Percentiles rank a stretch among this genome's conserved stretches.
These are phyloP conservation scores for Hypsizygus ulmarius DNA, from an alignment of 1,284 basidiomycete species.

Conservation along the genomic window DNA sequence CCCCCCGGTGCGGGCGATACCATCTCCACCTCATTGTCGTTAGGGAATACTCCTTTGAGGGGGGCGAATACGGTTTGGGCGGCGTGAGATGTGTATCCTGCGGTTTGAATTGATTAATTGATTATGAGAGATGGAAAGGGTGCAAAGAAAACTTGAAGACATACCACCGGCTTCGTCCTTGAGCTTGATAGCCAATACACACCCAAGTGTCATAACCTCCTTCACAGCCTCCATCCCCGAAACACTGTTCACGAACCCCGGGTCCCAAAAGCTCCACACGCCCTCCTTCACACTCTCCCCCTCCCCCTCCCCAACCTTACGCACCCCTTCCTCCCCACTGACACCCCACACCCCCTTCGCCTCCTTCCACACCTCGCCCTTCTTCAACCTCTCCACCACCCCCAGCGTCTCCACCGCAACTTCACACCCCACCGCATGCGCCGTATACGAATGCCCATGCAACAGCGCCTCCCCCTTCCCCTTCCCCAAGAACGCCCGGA, in stretches of 20 bases:
- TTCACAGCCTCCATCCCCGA: constrained; percentile 60
- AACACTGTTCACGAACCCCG: constrained; percentile 63
- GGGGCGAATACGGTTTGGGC: constrained; percentile 61
- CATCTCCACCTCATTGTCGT: constrained; percentile 18
- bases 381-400: constrained; percentile 53
- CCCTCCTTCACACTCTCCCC: constrained; percentile 14
- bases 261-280: constrained; percentile 91
- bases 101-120: background rate
- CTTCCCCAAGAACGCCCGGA: constrained; percentile 74
- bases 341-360: constrained; percentile 41
- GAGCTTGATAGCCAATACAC: constrained; percentile 82
- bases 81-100: constrained; percentile 69
- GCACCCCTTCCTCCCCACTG: constrained; percentile 13
- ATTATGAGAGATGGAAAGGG: background rate
- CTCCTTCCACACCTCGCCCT: constrained; percentile 52
- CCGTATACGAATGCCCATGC: constrained; percentile 95
- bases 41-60: constrained; percentile 28
- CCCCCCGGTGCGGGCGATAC: constrained; percentile 50
- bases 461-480: constrained; percentile 84
- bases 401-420: constrained; percentile 83
- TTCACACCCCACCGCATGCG: constrained; percentile 88
- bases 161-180: constrained; percentile 57
- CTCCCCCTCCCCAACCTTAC: constrained; percentile 5
- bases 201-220: constrained; percentile 86
- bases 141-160: constrained; percentile 19